Conservation (phyloP, 495 filamentous ascomycete genomes). For the Neurospora cerealis region DNA sequence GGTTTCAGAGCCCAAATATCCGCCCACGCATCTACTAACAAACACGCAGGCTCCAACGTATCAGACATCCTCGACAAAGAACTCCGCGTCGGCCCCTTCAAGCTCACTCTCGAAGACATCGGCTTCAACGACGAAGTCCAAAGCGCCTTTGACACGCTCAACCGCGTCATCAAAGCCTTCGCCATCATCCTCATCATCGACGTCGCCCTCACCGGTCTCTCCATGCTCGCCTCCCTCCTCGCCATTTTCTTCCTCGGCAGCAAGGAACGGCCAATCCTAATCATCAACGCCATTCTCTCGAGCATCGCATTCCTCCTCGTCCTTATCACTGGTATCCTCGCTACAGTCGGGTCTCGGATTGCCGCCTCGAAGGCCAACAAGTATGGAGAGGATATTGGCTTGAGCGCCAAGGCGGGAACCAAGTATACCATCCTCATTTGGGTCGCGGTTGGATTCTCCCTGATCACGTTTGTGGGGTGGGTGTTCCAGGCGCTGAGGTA, state of each 20-base stretch:
- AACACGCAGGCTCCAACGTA: slow-evolving; percentile 46
- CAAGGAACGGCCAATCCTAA: slow-evolving; percentile 1
- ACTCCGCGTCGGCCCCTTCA: slow-evolving; percentile 34
- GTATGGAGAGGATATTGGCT: slow-evolving; percentile 20
- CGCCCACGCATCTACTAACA: background rate
- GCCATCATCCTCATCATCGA: slow-evolving; percentile 58
- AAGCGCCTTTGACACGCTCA: slow-evolving; percentile 46
- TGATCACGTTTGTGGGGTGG: slow-evolving; percentile 45
- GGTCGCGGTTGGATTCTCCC: slow-evolving; percentile 50
- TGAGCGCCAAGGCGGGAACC: slow-evolving; percentile 21
- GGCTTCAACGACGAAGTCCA: slow-evolving; percentile 55
- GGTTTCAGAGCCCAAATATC: background rate
- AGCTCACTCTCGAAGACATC: slow-evolving; percentile 45
- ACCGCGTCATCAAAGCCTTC: slow-evolving; percentile 37
- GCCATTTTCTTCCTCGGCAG: slow-evolving; percentile 30
- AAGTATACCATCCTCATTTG: slow-evolving; percentile 45
- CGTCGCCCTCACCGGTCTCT: slow-evolving; percentile 45
- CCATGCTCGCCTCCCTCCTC: slow-evolving; percentile 40
- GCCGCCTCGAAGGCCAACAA: slow-evolving; percentile 23
- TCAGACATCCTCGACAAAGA: slow-evolving; percentile 43
- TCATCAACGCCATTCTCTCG: slow-evolving; percentile 16
- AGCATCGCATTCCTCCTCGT: slow-evolving; percentile 15
- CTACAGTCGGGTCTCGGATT: slow-evolving; percentile 21
- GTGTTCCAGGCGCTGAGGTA: slow-evolving; percentile 23
- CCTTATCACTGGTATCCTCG: slow-evolving; percentile 6